A percentile compares a stretch with the other conserved stretches of the same genome.
These are phyloP conservation scores for Sclerotinia trifoliorum DNA, from an alignment of 2,329 filamentous ascomycete species.

Conservation along the genomic window DNA sequence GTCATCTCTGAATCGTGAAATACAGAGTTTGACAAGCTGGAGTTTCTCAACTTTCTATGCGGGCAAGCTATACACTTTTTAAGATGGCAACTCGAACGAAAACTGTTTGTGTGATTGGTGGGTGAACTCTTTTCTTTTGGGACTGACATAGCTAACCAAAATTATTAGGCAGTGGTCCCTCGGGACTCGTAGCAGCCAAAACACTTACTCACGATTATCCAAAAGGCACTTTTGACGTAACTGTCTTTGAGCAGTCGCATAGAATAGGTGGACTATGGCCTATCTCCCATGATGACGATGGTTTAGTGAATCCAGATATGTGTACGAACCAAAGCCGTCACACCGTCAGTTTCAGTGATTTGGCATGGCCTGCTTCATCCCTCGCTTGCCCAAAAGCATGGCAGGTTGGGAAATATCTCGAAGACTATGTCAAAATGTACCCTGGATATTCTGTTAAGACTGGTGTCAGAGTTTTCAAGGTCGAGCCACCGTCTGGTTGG, in stretches of 20 bases:
- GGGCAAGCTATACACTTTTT: neutral
- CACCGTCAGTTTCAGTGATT: constrained; percentile 70
- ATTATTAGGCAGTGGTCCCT: constrained; percentile 63
- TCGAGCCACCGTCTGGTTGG: constrained; percentile 17
- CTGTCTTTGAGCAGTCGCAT: constrained; percentile 64
- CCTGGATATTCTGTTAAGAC: constrained; percentile 32
- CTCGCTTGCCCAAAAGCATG: constrained; percentile 73
- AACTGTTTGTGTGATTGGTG: constrained; percentile 37
- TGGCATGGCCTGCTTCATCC: constrained; percentile 62
- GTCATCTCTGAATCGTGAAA: neutral
- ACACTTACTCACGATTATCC: constrained; percentile 63
- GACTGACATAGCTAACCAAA: constrained; percentile 5
- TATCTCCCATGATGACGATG: constrained; percentile 45
- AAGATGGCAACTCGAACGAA: constrained; percentile 26
- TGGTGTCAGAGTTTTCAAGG: constrained; percentile 29
- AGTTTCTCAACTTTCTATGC: constrained; percentile 8
- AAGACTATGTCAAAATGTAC: constrained; percentile 60
- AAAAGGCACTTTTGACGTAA: constrained; percentile 60
- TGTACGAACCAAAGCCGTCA: constrained; percentile 74
- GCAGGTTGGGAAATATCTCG: constrained; percentile 72
- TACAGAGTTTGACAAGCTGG: neutral
- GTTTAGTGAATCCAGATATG: constrained; percentile 63
- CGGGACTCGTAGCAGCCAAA: constrained; percentile 69
- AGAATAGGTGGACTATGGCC: constrained; percentile 80
- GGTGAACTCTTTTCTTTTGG: neutral